Evolutionary conservation across 148 eudicot genomes (phyloP).

Genomic region (Heliamphora exappendiculata): DNA sequence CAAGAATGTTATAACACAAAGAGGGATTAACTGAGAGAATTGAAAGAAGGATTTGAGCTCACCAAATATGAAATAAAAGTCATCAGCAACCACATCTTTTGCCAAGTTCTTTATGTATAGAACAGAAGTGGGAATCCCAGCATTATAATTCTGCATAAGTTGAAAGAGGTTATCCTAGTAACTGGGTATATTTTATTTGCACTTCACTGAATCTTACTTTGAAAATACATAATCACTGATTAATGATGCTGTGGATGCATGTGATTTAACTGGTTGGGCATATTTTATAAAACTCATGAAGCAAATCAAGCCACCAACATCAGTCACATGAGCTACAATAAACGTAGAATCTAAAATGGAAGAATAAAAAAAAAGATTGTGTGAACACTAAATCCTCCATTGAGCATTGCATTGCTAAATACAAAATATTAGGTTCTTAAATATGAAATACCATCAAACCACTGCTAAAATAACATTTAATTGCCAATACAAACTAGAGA

Average conservation of each 20-base stretch:
- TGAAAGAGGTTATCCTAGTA: not conserved
- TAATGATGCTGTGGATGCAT: not conserved
- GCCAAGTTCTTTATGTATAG: constrained; percentile 91
- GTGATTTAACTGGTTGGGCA: not conserved
- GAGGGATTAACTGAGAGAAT: not conserved
- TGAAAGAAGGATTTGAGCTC: constrained; percentile 4
- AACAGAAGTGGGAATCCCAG: constrained; percentile 75
- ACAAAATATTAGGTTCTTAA: too few species aligned
- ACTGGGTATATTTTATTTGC: not conserved
- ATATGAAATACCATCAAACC: not conserved
- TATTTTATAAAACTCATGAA: not conserved
- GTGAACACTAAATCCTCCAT: not conserved
- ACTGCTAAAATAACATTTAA: not conserved
- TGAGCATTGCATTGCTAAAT: not conserved
- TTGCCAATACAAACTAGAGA: not conserved
- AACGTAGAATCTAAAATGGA: not conserved
- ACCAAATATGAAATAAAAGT: constrained; percentile 79
- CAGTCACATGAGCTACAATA: not conserved
- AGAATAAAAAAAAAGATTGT: not conserved
- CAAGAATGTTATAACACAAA: not conserved
- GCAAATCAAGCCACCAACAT: not conserved
- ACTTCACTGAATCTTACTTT: not conserved
- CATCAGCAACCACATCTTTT: constrained; percentile 76
- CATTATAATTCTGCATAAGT: constrained; percentile 61
- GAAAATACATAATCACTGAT: not conserved